A percentile compares a stretch with the other conserved stretches of the same genome.
Evolutionary conservation across 305 asterid species (phyloP).

Genomic region (Solanum hybrid): DNA sequence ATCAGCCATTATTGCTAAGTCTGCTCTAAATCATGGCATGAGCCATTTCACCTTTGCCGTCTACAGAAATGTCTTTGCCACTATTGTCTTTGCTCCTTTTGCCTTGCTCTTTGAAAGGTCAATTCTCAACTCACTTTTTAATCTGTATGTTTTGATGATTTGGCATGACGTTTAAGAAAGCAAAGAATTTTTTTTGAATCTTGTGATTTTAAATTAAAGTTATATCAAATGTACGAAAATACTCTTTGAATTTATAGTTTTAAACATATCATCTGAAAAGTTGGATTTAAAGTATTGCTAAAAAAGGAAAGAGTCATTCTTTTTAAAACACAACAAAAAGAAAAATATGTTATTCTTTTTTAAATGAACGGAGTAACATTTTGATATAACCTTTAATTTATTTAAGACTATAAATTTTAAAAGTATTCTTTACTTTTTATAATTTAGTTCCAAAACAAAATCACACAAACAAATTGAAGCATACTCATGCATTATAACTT

Average conservation of each 20-base stretch:
- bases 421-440: neutral
- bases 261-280: neutral
- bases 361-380: neutral
- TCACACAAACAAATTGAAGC: neutral
- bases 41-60: slow-evolving; percentile 50
- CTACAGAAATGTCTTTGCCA: slow-evolving; percentile 47
- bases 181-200: no score
- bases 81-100: slow-evolving; percentile 39
- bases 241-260: no score
- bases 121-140: neutral
- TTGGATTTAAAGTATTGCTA: no score
- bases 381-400: no score
- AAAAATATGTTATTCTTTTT: no score
- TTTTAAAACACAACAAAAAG: no score
- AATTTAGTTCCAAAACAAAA: neutral
- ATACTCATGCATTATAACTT: neutral
- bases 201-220: no score
- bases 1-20: slow-evolving; percentile 45
- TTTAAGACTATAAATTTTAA: no score
- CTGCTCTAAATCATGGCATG: slow-evolving; percentile 55
- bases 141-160: no score
- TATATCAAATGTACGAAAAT: no score
- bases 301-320: neutral
- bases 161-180: neutral
- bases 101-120: slow-evolving; percentile 62